Base-by-base conservation (phyloP, 2,329 filamentous ascomycete genomes). In the Curvularia lunata region DNA sequence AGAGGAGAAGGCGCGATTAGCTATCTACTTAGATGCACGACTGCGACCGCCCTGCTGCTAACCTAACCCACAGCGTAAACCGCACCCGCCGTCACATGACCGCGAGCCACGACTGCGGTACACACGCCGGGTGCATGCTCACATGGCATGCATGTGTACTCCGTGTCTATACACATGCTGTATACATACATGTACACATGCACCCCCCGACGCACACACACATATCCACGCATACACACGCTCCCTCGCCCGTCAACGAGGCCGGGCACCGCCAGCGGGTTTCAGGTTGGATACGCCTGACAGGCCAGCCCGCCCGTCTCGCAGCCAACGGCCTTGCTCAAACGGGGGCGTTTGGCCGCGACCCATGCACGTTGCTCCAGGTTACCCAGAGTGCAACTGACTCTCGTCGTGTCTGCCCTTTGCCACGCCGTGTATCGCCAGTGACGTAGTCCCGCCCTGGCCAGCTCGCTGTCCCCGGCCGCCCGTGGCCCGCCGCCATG, bases 41-140 rank as follows among this genome's bases (percentile, higher is more conserved):
- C 54, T 41, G 41, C 54, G 45, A 47, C 41, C 42, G 54, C 54
- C 54, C 42, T 56, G 48, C 54, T 48, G 19, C 54, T 56, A 53
- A 48, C 54, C 49, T 56, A 53, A 48, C 54, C 49, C 42, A 53
- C 54, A 48, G 53, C 59, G 53, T 23, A 34, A 49, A 37, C 49
- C 49, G 46, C 47, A 37, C 23, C 25, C 27, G 43, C 40, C 48
- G 52, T 62, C 59, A 62, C 59, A 59, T 62, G 59, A 52, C 56
- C 30, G 18, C 19, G 12, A 30, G 37, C 42, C 21, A 27, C n/a
- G 34, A n/a, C 28, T n/a, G 19, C 27, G 27, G 27, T 30, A 8
- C 25, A 8, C 27, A 9, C 9, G 27, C 27, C 27, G 27, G 7
- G 27, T 30, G 9, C 27, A 30, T 10, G 9, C 27, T n/a, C n/a